phyloP scores from a whole-genome alignment of 179 eudicot genomes.

The Kewa caespitosa region DNA sequence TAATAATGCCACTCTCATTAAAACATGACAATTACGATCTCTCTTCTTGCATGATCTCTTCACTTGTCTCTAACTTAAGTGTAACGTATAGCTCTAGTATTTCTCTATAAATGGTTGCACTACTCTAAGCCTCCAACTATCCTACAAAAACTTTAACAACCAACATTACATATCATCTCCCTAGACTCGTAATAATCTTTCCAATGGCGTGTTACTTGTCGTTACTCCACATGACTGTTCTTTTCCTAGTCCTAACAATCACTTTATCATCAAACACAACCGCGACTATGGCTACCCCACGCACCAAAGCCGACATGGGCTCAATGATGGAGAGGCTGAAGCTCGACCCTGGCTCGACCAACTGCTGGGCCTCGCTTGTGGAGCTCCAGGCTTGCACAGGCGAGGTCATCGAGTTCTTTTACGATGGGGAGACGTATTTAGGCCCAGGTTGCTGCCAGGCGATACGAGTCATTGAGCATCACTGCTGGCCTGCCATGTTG shows the following conservation, averaged over 20 bases:
- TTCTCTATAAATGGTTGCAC: not conserved
- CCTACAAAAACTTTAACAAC: too few relatives aligned
- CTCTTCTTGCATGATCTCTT: not conserved
- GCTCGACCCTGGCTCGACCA: conserved; percentile 7
- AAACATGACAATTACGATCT: not conserved
- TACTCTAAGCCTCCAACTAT: not conserved
- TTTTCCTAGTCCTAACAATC: not conserved
- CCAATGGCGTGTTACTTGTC: not conserved
- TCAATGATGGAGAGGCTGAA: conserved; percentile 30
- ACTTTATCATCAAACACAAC: not conserved
- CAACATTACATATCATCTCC: not conserved
- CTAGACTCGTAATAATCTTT: not conserved
- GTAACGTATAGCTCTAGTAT: not conserved
- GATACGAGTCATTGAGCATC: conserved; percentile 35
- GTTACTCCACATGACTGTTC: not conserved
- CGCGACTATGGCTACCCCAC: not conserved
- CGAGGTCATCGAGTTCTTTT: conserved; percentile 57
- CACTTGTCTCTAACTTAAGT: too few relatives aligned
- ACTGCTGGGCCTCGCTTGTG: conserved; percentile 54
- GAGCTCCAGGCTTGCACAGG: conserved; percentile 55
- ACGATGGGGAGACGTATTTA: conserved; percentile 52
- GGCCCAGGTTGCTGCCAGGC: conserved; percentile 56
- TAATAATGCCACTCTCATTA: too few relatives aligned
- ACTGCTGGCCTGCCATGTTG: conserved; percentile 66
- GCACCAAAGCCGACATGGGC: not conserved